Evolutionary conservation across 768 basidiomycete genomes (phyloP), one percentile per base, ranked within the genome.

Genomic region (Pulveroboletus sp.): DNA sequence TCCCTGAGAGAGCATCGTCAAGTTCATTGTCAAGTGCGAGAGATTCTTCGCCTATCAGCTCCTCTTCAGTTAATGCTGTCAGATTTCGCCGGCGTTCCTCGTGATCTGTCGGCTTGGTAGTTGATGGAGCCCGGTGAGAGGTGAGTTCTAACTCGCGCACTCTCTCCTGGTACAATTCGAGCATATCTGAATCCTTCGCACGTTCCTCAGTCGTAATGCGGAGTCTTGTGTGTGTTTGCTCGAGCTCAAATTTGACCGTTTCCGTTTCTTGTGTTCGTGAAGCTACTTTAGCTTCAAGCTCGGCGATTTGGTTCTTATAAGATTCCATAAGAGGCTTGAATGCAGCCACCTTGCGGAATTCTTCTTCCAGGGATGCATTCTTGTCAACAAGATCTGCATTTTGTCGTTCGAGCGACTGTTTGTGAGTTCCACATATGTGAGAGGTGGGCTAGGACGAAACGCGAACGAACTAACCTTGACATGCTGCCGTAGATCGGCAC

Each of bases 251-350:
- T 40, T 76, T 78, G 15, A 91, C 69, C 0, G 77, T 75, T 50
- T 93, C 86, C 21, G 83, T 75, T 63, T 94, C 86, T 58, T 88
- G 82, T 32, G 73, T 76, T 38, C 82, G 81, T 4, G 76, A 56
- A 0, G 87, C 81, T 40, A 75, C 70, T 65, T 89, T 90, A 21
- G 75, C 61, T 64, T 96, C 94, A 17, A 95, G 76, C 17, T 89
- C 83, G 15, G 80, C 73, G 47, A 96, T 86, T 59, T 94, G 92
- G 42, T 72, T 78, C 68, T 91, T 94, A 73, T 96, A 95, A 1
- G 84, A 89, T 55, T 97, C 95, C 80, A 93, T 86, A 36, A 95
- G 76, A 5, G 88, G 88, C 66, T 87, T 92, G 72, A 89, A 89
- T 2, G 85, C 82, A 1, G 86, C 80, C 10, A 93, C 83, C 61